Conservation (phyloP, 2,329 filamentous ascomycete species). For the Paecilomyces dactylethromorphus region DNA sequence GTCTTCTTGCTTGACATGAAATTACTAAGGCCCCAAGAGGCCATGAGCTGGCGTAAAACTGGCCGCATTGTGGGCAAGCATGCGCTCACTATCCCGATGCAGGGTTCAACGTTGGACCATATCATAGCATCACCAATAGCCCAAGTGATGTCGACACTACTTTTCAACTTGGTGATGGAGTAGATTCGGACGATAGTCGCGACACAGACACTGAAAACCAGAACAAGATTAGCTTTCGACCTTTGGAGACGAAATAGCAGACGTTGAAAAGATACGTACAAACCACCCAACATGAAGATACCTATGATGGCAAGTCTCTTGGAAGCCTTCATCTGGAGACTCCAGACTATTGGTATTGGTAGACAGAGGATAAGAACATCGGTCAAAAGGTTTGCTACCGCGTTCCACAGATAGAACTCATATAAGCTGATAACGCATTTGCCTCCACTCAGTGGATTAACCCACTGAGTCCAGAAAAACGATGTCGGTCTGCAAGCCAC, state of each 20-base stretch:
- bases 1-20: neutral
- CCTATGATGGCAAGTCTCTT: slow-evolving; percentile 21
- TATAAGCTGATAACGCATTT: slow-evolving; percentile 18
- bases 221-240: neutral
- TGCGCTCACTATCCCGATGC: slow-evolving; percentile 30
- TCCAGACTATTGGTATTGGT: slow-evolving; percentile 21
- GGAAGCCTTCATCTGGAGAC: slow-evolving; percentile 20
- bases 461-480: neutral
- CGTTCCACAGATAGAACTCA: slow-evolving; percentile 18
- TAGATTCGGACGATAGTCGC: slow-evolving; percentile 39
- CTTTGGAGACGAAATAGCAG: neutral
- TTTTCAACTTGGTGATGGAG: slow-evolving; percentile 34
- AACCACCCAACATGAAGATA: slow-evolving; percentile 24
- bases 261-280: slow-evolving; percentile 14
- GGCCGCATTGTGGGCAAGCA: slow-evolving; percentile 29
- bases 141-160: slow-evolving; percentile 32
- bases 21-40: neutral
- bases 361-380: slow-evolving; percentile 24
- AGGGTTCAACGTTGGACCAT: slow-evolving; percentile 28
- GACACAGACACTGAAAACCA: slow-evolving; percentile 23
- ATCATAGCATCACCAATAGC: slow-evolving; percentile 22
- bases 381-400: slow-evolving; percentile 20
- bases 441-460: slow-evolving; percentile 9
- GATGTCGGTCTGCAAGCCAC: neutral
- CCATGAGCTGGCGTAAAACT: slow-evolving; percentile 26